Conservation (phyloP, 495 filamentous ascomycete genomes). For the Hypoxylon cercidicola region DNA sequence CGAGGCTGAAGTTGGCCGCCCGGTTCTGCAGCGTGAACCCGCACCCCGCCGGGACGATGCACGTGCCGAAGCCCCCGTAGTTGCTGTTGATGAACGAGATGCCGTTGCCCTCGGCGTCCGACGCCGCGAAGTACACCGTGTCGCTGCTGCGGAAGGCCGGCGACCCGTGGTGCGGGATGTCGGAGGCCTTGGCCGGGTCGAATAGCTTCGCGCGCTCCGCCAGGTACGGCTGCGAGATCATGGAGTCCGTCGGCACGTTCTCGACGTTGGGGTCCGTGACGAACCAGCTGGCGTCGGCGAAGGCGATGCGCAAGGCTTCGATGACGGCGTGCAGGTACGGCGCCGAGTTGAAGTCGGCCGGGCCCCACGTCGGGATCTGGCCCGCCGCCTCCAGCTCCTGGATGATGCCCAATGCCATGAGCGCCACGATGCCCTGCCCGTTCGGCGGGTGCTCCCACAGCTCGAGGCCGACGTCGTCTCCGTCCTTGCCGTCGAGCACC, state of each 20-base stretch:
- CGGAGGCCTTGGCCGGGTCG: slow-evolving; percentile 40
- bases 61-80: slow-evolving; percentile 89
- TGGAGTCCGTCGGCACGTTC: slow-evolving; percentile 69
- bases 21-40: slow-evolving; percentile 96
- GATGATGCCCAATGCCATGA: slow-evolving; percentile 93
- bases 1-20: slow-evolving; percentile 82
- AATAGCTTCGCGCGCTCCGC: slow-evolving; percentile 54
- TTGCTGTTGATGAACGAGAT: slow-evolving; percentile 97
- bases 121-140: slow-evolving; percentile 92
- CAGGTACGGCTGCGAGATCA: slow-evolving; percentile 65
- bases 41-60: slow-evolving; percentile 82
- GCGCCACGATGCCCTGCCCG: slow-evolving; percentile 93
- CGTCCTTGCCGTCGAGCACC: slow-evolving; percentile 47
- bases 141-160: slow-evolving; percentile 74
- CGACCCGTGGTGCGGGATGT: slow-evolving; percentile 61
- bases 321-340: slow-evolving; percentile 89
- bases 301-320: slow-evolving; percentile 89
- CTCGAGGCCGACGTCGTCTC: slow-evolving; percentile 63
- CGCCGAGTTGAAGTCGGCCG: slow-evolving; percentile 78
- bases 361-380: slow-evolving; percentile 73
- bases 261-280: slow-evolving; percentile 81
- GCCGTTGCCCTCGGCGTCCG: slow-evolving; percentile 84
- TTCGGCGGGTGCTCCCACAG: slow-evolving; percentile 99
- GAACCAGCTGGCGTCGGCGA: slow-evolving; percentile 91
- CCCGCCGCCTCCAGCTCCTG: slow-evolving; percentile 80